Base-by-base conservation (phyloP, 139 green algal genomes). In the Coccomyxa sp. region DNA sequence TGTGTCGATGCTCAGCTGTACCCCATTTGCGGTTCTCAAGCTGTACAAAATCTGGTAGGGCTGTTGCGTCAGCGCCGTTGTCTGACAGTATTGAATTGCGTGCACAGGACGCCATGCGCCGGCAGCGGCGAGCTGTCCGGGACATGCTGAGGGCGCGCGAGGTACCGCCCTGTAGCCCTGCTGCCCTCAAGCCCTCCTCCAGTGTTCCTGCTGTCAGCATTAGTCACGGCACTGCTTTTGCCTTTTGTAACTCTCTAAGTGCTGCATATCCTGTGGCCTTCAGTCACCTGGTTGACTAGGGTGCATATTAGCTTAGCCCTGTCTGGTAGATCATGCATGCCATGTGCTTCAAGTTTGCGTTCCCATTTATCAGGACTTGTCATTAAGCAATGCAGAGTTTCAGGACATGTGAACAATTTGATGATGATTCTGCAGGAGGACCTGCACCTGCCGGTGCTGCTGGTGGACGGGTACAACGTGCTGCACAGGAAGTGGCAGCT, bases 391-490 rank as follows among this genome's bases (percentile, higher is more conserved):
- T 58, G 16, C 44, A 29, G 44, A 29, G 44, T 16, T 58, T 58
- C 14, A 12, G 12, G 44, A 58, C 14, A 16, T 12, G 64, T 12
- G 22, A 27, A 12, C 27, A 8, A 35, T 71, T 27, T 71, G 64
- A 16, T 36, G 64, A 8, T 12, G 69, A n/a, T 40, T n/a, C 14
- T 68, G 75, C 75, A 79, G 76, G 38, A 16, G 22, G 58, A 74
- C 58, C n/a, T n/a, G 29, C 9, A 27, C 31, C 78, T 71, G 14
- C 81, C 83, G 24, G 75, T 87, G 14, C 72, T 87, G 34, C 80
- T 90, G 37, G 81, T 90, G n/a, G 86, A 90, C 39, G 86, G 84
- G 5, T 89, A 90, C 80, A 90, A 90, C 33, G n/a, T 89, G 16
- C 36, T 89, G 9, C 18, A 40, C 34, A 71, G 29, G n/a, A 70